Conservation (phyloP, 108 stramenopile species). For the Cyclostephanos tholiformis region DNA sequence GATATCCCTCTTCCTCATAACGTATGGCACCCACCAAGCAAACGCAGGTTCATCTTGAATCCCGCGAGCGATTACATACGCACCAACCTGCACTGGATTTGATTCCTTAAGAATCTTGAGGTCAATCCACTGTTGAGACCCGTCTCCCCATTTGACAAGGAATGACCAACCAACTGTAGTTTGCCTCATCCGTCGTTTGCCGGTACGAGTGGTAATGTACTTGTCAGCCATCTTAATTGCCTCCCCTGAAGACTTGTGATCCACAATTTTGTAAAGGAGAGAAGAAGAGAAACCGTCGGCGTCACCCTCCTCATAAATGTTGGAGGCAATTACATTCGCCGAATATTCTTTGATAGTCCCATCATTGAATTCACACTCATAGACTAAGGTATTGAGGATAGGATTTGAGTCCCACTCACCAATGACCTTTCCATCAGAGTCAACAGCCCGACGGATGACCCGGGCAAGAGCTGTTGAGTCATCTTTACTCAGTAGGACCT, state of each 20-base stretch:
- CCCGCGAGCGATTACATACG: too few relatives aligned
- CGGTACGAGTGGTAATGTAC: neutral
- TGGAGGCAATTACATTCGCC: neutral
- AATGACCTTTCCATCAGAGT: neutral
- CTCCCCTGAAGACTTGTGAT: slow-evolving; percentile 2
- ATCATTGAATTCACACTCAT: neutral
- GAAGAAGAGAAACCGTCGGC: neutral
- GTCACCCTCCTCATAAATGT: neutral
- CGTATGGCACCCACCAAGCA: too few relatives aligned
- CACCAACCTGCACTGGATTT: too few relatives aligned
- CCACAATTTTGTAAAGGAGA: neutral
- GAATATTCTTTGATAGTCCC: neutral
- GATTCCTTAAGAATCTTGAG: too few relatives aligned
- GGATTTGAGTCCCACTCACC: neutral
- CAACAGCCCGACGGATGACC: slow-evolving; percentile 20
- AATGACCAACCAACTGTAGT: too few relatives aligned
- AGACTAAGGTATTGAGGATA: neutral
- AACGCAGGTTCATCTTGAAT: too few relatives aligned
- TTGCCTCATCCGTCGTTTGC: too few relatives aligned
- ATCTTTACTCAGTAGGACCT: slow-evolving; percentile 35
- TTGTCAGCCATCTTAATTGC: neutral
- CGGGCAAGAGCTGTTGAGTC: slow-evolving; percentile 18
- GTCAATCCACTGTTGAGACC: too few relatives aligned
- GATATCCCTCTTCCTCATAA: too few relatives aligned
- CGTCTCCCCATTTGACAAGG: too few relatives aligned